Conservation (phyloP, 805 yeast genomes). For the Candida chilensis region DNA sequence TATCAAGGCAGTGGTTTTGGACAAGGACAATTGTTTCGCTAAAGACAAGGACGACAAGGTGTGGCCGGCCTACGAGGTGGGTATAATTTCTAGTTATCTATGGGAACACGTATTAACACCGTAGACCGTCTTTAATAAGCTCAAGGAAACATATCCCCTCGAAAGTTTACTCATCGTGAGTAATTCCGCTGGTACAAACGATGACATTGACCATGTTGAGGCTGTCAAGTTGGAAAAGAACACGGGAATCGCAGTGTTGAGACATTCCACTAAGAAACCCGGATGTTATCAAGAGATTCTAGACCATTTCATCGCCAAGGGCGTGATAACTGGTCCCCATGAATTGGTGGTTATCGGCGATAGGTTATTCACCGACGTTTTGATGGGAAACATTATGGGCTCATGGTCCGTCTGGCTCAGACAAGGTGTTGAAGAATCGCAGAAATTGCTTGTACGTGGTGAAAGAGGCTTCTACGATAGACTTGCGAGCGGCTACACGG, state of each 20-base stretch:
- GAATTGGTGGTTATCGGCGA: conserved; percentile 89
- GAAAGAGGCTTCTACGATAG: no score
- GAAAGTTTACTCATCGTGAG: conserved; percentile 69
- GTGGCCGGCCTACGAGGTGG: conserved; percentile 58
- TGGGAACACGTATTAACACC: no score
- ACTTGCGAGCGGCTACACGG: no score
- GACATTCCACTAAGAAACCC: conserved; percentile 74
- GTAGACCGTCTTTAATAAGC: conserved; percentile 41
- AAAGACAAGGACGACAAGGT: conserved; percentile 70
- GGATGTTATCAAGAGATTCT: conserved; percentile 69
- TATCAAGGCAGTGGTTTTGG: conserved; percentile 76
- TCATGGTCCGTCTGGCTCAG: conserved; percentile 76
- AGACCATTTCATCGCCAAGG: conserved; percentile 44
- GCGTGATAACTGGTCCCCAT: conserved; percentile 31
- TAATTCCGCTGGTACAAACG: conserved; percentile 88
- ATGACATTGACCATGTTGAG: conserved; percentile 50
- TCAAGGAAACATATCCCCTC: conserved; percentile 50
- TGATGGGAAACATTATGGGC: conserved; percentile 94
- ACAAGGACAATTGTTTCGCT: conserved; percentile 95
- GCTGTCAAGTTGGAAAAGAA: conserved; percentile 53
- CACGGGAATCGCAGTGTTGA: conserved; percentile 61
- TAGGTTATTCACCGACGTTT: conserved; percentile 79
- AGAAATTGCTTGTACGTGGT: conserved; percentile 36
- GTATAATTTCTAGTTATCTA: conserved; percentile 7
- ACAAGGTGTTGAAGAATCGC: conserved; percentile 60